Conservation (phyloP, 768 basidiomycete genomes). For the Astraeus odoratus region DNA sequence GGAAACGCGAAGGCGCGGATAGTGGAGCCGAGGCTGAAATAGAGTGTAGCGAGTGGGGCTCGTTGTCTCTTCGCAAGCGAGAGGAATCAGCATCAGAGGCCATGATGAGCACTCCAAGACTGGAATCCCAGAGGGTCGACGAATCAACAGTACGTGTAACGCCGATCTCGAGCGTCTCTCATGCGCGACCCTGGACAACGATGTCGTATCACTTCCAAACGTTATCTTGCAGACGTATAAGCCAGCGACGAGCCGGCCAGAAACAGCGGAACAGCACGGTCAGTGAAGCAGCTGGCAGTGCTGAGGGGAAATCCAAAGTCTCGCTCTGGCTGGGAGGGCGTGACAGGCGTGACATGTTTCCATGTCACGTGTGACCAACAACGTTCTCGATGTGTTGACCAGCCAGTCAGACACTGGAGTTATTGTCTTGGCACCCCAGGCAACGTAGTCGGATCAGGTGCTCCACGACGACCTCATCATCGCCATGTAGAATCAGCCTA, state of each 20-base stretch:
- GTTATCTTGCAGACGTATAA: no score
- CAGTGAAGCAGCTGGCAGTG: no score
- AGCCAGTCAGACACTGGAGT: no score
- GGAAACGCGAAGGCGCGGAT: conserved; percentile 29
- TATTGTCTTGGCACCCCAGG: background rate
- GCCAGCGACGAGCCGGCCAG: no score
- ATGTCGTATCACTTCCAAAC: no score
- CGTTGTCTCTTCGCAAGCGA: conserved; percentile 23
- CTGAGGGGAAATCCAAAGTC: no score
- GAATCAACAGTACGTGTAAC: conserved; percentile 7
- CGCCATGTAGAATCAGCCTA: no score
- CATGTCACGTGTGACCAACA: conserved; percentile 17
- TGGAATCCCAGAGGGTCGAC: conserved; percentile 5
- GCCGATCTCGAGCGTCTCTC: conserved; percentile 10
- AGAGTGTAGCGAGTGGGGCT: conserved; percentile 3
- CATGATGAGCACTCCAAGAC: conserved; percentile 15
- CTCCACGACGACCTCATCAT: no score
- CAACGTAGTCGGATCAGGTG: no score
- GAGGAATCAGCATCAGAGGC: conserved; percentile 24
- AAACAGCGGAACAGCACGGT: no score
- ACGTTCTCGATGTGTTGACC: conserved; percentile 10
- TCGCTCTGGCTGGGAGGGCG: no score
- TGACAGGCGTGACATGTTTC: conserved; percentile 5
- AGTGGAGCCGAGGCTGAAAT: conserved; percentile 32
- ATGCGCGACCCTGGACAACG: conserved; percentile 4